Base-by-base conservation (phyloP, 768 basidiomycete genomes). In the Rickenella mellea region DNA sequence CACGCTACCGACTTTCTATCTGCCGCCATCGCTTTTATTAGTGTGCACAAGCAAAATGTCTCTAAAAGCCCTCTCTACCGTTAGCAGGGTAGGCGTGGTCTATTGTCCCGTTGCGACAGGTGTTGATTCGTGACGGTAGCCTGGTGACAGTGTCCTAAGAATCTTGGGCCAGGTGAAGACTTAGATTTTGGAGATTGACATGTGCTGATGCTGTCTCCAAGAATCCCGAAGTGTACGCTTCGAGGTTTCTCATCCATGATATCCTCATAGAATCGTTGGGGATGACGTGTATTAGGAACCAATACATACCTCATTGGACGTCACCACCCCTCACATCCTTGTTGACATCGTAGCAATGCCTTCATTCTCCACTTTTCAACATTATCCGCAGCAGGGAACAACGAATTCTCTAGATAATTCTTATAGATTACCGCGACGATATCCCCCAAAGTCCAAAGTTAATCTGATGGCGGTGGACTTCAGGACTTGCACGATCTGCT, bases 141-240 rank as follows among this genome's bases (percentile, higher is more conserved):
- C 90, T 41, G 86, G 78, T 51, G 70, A 75, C 20, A 68, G 71
- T 43, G 77, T 88, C 1, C 64, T 79, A 6, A 68, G 87, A 47
- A 67, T 90, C 6, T 61, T 90, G 15, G 87, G 83, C 3, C 85
- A 88, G 78, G 87, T 84, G 55, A 35, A 64, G 54, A 31, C 33
- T 42, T 12, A 38, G 43, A 15, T 2, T 1, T 28, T 28, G 27
- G 8, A 20, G 37, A 19, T 37, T 39, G 12, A 37, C 25, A 36
- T 17, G 40, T 41, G 28, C 29, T 40, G 21, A 38, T 20, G 28
- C 35, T 39, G 35, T 19, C 7, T 35, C 19, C 11, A 50, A 91
- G 84, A 93, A 94, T 53, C 88, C 90, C 6, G 83, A 80, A 84
- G 51, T 91, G 87, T 56, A 91, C 89, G 0, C 67, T 94, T 0